Evolutionary conservation across 805 yeast genomes (phyloP).

Genomic region (Candida insectalens): DNA sequence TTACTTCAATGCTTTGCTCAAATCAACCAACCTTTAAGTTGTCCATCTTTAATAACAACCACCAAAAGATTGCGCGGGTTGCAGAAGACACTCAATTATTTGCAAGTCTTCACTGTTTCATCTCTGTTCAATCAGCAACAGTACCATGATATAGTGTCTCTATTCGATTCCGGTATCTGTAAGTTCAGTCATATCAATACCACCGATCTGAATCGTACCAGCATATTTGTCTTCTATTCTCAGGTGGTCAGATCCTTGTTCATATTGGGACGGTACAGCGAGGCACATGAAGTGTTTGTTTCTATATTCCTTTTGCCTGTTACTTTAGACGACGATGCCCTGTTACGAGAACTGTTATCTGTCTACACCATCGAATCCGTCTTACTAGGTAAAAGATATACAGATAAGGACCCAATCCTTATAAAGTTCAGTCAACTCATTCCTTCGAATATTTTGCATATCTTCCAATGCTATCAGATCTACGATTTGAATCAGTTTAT

Average conservation of each 20-base stretch:
- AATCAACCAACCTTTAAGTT: neutral
- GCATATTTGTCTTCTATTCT: conserved; percentile 12
- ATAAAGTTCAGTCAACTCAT: conserved; percentile 1
- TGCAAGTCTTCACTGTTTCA: conserved; percentile 5
- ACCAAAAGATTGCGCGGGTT: no score
- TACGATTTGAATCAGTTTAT: conserved; percentile 2
- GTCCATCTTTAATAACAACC: no score
- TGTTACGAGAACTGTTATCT: conserved; percentile 6
- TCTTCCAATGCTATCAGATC: conserved; percentile 3
- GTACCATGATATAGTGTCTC: conserved; percentile 3
- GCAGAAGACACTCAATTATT: conserved; percentile 4
- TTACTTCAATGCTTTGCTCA: conserved; percentile 1
- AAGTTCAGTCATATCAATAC: conserved; percentile 9
- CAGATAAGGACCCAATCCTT: conserved; percentile 2
- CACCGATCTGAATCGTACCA: conserved; percentile 2
- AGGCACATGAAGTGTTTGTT: conserved; percentile 13
- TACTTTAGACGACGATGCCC: neutral
- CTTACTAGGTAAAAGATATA: conserved; percentile 3
- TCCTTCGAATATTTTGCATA: conserved; percentile 1
- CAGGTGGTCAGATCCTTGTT: conserved; percentile 12
- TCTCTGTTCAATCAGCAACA: conserved; percentile 4
- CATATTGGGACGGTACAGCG: conserved; percentile 6
- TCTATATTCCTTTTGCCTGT: conserved; percentile 12
- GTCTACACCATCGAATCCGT: conserved; percentile 10
- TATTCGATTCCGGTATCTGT: conserved; percentile 2